Percentiles rank a stretch among this genome's conserved stretches.
phyloP scores from a whole-genome alignment of 2,329 filamentous ascomycete genomes.

The Amauroascus verrucosus region DNA sequence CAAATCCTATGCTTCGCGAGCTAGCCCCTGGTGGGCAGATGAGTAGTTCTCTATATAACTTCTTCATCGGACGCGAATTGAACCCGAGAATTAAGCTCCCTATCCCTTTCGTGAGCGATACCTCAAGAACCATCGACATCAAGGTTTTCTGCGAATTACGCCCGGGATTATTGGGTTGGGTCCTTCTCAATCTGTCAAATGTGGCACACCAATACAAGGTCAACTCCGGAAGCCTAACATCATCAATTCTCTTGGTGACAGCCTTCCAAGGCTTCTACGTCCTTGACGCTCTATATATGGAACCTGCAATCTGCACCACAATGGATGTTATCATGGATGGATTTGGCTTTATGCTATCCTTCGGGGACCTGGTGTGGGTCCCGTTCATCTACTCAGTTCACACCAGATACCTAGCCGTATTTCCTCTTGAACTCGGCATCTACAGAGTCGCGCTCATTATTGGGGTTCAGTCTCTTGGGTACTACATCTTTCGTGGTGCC shows the following conservation, averaged over 20 bases:
- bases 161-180: conserved; percentile 84
- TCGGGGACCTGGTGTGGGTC: conserved; percentile 86
- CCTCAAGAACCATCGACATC: conserved; percentile 60
- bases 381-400: conserved; percentile 82
- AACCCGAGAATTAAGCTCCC: conserved; percentile 64
- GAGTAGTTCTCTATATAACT: conserved; percentile 84
- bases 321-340: conserved; percentile 92
- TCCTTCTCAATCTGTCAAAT: conserved; percentile 74
- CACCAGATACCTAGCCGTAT: conserved; percentile 69
- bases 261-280: conserved; percentile 71
- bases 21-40: conserved; percentile 71
- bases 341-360: conserved; percentile 88
- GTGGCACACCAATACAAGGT: conserved; percentile 73
- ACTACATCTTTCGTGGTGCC: conserved; percentile 78
- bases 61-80: conserved; percentile 90
- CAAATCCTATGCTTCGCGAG: conserved; percentile 61
- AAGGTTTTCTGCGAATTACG: conserved; percentile 83
- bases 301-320: conserved; percentile 78
- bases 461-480: conserved; percentile 59
- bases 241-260: conserved; percentile 73
- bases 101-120: conserved; percentile 60
- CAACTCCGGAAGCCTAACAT: conserved; percentile 71
- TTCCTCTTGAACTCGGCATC: conserved; percentile 66
- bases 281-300: conserved; percentile 76
- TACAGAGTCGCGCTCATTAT: conserved; percentile 56